Conservation (phyloP, 2,329 filamentous ascomycete species). For the Colletotrichum sp. region DNA sequence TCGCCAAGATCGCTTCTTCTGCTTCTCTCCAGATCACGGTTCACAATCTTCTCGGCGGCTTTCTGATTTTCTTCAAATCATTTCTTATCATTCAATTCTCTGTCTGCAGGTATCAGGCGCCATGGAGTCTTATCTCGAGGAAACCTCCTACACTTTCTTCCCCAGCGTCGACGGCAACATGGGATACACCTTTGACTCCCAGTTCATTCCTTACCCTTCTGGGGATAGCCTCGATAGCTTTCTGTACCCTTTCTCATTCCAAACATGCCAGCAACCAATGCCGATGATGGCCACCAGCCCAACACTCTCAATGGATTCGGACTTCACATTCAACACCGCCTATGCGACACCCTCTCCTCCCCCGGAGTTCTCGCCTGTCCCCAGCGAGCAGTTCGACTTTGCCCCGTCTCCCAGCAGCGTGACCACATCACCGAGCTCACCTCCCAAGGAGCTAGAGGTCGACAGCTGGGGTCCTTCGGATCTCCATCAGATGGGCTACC, state of each 20-base stretch:
- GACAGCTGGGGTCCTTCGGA: background rate
- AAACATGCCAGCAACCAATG: background rate
- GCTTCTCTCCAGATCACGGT: background rate
- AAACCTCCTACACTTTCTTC: background rate
- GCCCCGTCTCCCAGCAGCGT: background rate
- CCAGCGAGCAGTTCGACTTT: background rate
- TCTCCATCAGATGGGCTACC: conserved; percentile 9
- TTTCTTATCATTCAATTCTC: background rate
- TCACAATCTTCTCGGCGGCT: background rate
- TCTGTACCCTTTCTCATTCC: background rate
- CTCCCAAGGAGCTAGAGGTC: background rate
- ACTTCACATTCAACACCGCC: background rate
- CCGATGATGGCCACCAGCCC: background rate
- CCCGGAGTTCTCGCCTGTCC: background rate
- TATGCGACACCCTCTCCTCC: background rate
- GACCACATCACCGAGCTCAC: background rate
- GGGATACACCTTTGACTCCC: background rate
- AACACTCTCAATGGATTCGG: background rate
- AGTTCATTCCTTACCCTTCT: background rate
- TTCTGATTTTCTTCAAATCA: background rate
- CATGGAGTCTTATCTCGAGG: conserved; percentile 10
- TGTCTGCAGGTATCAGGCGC: background rate
- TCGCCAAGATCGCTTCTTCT: background rate
- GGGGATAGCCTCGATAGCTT: background rate
- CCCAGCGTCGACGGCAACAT: background rate